Percentiles rank a stretch among this genome's conserved stretches.
Conservation (phyloP, 129 eudicot species). For the Heracleum sosnowskyi region DNA sequence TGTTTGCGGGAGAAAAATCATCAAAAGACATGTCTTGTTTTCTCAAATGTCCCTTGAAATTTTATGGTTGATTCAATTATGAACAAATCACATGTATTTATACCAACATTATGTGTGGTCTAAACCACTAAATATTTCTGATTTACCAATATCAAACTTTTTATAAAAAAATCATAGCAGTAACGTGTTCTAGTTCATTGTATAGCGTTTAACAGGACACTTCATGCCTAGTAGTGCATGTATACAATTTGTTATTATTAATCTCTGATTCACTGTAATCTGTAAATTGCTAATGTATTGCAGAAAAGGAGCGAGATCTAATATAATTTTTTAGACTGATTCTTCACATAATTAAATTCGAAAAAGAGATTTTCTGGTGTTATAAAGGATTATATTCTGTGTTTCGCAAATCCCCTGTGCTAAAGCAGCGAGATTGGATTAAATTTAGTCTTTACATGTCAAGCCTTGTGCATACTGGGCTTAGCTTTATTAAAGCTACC, state of each 20-base stretch:
- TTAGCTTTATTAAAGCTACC: not conserved
- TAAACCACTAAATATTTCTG: not conserved
- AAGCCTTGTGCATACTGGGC: not conserved
- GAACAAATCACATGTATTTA: not conserved
- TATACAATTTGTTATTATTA: no score
- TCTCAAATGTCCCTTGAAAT: not conserved
- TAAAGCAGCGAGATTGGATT: not conserved
- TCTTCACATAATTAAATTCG: not conserved
- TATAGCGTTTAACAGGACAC: not conserved
- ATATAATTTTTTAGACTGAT: not conserved
- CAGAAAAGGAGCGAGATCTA: not conserved
- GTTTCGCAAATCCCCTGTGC: not conserved
- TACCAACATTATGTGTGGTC: not conserved
- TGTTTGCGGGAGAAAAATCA: not conserved
- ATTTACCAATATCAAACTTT: not conserved
- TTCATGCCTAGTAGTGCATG: not conserved
- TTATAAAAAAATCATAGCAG: not conserved
- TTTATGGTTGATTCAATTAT: not conserved
- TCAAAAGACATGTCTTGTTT: not conserved
- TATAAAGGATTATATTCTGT: not conserved
- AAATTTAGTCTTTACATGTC: not conserved
- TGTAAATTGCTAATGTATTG: not conserved
- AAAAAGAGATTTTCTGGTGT: not conserved
- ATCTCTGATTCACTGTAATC: no score
- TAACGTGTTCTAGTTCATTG: not conserved